Evolutionary conservation across 2,329 filamentous ascomycete species (phyloP).

Genomic region (Calonectria pseudoreteaudii): DNA sequence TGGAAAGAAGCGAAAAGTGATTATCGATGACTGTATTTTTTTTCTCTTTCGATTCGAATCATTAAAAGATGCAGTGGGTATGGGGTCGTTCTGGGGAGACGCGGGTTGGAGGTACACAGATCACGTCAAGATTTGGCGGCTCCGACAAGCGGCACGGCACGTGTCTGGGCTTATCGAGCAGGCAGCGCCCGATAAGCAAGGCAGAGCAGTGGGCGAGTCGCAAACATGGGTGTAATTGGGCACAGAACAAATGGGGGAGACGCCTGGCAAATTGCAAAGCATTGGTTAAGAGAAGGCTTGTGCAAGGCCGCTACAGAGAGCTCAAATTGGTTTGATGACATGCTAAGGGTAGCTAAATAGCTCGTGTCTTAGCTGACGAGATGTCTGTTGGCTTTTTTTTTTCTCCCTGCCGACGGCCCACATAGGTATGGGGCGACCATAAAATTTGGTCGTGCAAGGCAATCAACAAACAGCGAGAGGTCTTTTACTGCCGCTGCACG

Average conservation of each 20-base stretch:
- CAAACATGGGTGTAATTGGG: not conserved
- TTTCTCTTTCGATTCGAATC: conserved; percentile 27
- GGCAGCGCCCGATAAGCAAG: conserved; percentile 30
- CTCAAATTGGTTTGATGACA: conserved; percentile 13
- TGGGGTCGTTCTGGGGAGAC: conserved; percentile 29
- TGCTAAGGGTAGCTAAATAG: conserved; percentile 16
- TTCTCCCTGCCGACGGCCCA: not conserved
- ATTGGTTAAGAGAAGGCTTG: not conserved
- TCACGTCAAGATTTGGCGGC: conserved; percentile 42
- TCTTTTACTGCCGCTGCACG: not conserved
- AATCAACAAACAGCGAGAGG: not conserved
- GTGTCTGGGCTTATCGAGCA: conserved; percentile 36
- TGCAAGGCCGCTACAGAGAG: conserved; percentile 5
- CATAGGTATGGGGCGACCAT: not conserved
- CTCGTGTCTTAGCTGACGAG: not conserved
- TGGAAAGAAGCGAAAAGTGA: conserved; percentile 1
- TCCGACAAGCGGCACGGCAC: conserved; percentile 38
- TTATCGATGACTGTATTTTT: conserved; percentile 22
- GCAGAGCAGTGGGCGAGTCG: not conserved
- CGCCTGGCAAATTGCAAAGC: not conserved
- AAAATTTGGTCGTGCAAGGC: not conserved
- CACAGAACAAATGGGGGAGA: conserved; percentile 1
- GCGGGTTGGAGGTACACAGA: conserved; percentile 34
- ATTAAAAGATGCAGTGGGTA: conserved; percentile 32
- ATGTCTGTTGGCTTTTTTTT: not conserved